Percentiles rank a stretch among this genome's conserved stretches.
Evolutionary conservation across 176 grass and related monocot species (phyloP).

Genomic region (sorghum (Sorghum bicolor)): Sorghum_bicolor_NCBIv3 NC_012875.2:50377501-50378000

Average conservation of each 20-base stretch:
- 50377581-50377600: not conserved
- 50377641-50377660: not conserved
- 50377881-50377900: not conserved
- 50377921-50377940: not conserved
- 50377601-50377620: not conserved
- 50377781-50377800: not conserved
- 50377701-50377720: not conserved
- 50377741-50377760: not conserved
- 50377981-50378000: conserved; percentile 7
- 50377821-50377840: not conserved
- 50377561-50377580: not conserved
- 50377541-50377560: not conserved
- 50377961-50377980: not conserved
- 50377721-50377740: not conserved
- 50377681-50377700: not conserved
- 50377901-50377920: not conserved
- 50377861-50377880: not conserved
- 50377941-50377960: not conserved
- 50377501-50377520: not conserved
- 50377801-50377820: not conserved
- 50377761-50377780: not conserved
- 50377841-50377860: not conserved
- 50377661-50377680: not conserved
- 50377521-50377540: not conserved
- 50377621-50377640: fast-evolving